Conservation (phyloP, 2,329 filamentous ascomycete species). For the Cytospora chrysosperma region DNA sequence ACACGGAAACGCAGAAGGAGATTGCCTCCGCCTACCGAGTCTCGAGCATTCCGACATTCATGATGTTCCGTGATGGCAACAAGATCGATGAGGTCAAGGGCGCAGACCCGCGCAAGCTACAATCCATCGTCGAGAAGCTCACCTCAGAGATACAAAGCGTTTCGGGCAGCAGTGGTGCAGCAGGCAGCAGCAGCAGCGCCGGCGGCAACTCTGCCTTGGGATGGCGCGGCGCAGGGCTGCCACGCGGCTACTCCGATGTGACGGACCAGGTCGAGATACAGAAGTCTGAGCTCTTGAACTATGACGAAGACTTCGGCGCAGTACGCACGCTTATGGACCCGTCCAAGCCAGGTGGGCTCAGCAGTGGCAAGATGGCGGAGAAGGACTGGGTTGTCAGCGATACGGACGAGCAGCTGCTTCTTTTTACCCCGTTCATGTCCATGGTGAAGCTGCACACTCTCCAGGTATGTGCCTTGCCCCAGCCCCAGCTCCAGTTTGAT, state of each 20-base stretch:
- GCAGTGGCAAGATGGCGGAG: constrained; percentile 53
- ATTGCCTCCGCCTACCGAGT: constrained; percentile 73
- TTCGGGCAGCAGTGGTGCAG: constrained; percentile 46
- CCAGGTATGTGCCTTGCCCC: constrained; percentile 47
- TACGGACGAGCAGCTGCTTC: constrained; percentile 93
- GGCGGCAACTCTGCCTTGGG: constrained; percentile 44
- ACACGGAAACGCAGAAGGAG: constrained; percentile 74
- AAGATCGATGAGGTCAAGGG: constrained; percentile 69
- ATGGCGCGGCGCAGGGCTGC: constrained; percentile 75
- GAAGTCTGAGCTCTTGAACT: constrained; percentile 84
- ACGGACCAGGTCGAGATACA: constrained; percentile 77
- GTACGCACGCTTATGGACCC: constrained; percentile 73
- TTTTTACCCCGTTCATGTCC: constrained; percentile 86
- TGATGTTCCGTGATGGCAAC: constrained; percentile 75
- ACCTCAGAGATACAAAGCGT: constrained; percentile 60
- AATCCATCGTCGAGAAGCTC: constrained; percentile 69
- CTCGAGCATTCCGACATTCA: constrained; percentile 82
- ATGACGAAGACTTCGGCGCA: constrained; percentile 71
- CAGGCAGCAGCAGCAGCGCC: constrained; percentile 39
- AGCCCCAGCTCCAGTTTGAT: neutral
- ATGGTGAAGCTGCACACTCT: constrained; percentile 86
- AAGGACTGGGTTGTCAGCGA: constrained; percentile 95
- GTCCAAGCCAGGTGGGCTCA: constrained; percentile 63
- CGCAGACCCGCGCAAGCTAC: constrained; percentile 69
- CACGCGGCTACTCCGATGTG: constrained; percentile 80